phyloP scores from a whole-genome alignment of 1,139 yeast species.

The Magnusiomyces tetraspermus region DNA sequence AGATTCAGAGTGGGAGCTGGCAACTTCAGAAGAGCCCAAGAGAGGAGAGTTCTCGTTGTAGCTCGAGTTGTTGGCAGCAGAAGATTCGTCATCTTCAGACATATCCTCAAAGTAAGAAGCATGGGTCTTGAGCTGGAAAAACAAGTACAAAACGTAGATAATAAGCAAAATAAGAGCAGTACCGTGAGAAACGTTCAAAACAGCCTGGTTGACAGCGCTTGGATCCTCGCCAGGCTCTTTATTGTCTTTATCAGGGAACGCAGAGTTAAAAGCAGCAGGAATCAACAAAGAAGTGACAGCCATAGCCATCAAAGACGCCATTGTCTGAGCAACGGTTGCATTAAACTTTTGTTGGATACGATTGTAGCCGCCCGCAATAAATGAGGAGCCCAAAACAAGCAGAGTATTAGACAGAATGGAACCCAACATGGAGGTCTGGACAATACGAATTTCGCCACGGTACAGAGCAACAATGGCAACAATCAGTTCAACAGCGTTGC shows the following conservation, averaged over 20 bases:
- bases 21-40: conserved; percentile 27
- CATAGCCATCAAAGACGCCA: conserved; percentile 87
- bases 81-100: conserved; percentile 30
- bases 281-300: conserved; percentile 80
- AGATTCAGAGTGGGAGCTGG: conserved; percentile 25
- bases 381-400: conserved; percentile 91
- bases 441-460: conserved; percentile 83
- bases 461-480: conserved; percentile 83
- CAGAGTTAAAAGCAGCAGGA: conserved; percentile 94
- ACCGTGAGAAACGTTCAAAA: conserved; percentile 74
- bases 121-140: conserved; percentile 87
- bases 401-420: conserved; percentile 79
- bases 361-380: conserved; percentile 83
- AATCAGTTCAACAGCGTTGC: conserved; percentile 88
- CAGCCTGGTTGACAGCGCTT: conserved; percentile 37
- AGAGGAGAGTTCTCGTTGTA: conserved; percentile 18
- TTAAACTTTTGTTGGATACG: conserved; percentile 81
- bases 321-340: conserved; percentile 95
- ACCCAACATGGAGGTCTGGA: conserved; percentile 93
- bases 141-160: conserved; percentile 68
- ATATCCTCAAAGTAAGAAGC: conserved; percentile 45
- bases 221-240: not conserved
- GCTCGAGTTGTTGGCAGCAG: conserved; percentile 16
- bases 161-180: conserved; percentile 68
- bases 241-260: conserved; percentile 44